Conservation (phyloP, 2,329 filamentous ascomycete species). For the Colletotrichum somersetense region DNA sequence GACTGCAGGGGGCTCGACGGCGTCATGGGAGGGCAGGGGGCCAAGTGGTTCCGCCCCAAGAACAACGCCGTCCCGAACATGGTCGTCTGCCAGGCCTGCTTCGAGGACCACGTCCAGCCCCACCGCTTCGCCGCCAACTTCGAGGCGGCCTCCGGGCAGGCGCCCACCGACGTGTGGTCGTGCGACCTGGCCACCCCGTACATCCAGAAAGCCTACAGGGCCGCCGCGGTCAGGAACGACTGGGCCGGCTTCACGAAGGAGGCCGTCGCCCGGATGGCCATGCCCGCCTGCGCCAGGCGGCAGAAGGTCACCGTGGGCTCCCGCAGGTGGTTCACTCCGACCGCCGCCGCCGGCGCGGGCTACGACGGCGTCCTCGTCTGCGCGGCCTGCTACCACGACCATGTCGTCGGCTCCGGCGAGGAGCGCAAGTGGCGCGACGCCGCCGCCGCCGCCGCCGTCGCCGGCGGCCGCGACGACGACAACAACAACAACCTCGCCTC, state of each 20-base stretch:
- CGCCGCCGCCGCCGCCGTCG: conserved; percentile 18
- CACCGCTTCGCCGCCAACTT: conserved; percentile 50
- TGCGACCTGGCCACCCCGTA: conserved; percentile 52
- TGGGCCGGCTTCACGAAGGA: conserved; percentile 52
- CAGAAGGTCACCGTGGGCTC: conserved; percentile 43
- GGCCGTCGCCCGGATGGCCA: conserved; percentile 46
- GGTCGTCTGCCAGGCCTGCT: conserved; percentile 55
- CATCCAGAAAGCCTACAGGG: conserved; percentile 48
- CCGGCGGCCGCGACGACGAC: too few species aligned
- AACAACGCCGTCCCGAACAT: conserved; percentile 50
- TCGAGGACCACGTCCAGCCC: conserved; percentile 49
- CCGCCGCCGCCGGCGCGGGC: conserved; percentile 18
- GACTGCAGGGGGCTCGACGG: conserved; percentile 48
- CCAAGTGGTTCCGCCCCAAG: conserved; percentile 51
- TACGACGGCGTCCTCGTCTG: conserved; percentile 50
- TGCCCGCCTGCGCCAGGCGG: conserved; percentile 47
- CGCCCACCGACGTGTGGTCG: conserved; percentile 48
- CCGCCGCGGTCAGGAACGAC: conserved; percentile 42
- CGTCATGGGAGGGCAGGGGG: conserved; percentile 43
- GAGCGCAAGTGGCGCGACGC: conserved; percentile 45
- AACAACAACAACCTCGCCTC: conserved; percentile 25
- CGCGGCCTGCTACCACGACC: conserved; percentile 54
- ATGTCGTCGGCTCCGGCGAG: conserved; percentile 49
- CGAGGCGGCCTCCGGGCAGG: conserved; percentile 45
- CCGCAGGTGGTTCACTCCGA: conserved; percentile 51